These are phyloP conservation scores for Dipteronia sinensis DNA, from an alignment of 345 rosid genomes.

Conservation along the genomic window DNA sequence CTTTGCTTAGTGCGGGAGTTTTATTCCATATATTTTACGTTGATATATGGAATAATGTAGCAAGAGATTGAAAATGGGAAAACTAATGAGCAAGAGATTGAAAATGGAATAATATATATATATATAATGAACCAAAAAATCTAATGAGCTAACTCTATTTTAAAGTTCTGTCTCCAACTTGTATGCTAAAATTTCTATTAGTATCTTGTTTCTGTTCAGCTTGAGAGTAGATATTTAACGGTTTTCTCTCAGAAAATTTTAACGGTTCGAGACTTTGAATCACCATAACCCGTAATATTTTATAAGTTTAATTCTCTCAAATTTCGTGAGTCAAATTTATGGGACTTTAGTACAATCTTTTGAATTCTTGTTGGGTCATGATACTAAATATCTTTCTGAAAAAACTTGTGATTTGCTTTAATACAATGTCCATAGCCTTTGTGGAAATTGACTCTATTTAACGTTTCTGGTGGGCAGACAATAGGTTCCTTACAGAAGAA, in stretches of 20 bases:
- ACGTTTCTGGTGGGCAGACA: slow-evolving; percentile 48
- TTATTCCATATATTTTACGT: background rate
- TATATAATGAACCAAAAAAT: background rate
- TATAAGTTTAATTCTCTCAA: background rate
- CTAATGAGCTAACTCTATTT: background rate
- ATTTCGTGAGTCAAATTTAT: background rate
- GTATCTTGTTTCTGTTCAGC: background rate
- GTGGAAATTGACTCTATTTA: background rate
- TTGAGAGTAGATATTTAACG: background rate
- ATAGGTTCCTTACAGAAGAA: slow-evolving; percentile 94
- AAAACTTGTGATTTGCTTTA: background rate
- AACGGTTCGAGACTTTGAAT: background rate
- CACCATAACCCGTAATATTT: background rate
- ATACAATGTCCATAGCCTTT: background rate
- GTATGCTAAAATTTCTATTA: background rate
- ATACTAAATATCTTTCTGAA: background rate
- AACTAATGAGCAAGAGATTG: background rate
- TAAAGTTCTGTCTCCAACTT: background rate
- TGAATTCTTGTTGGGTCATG: background rate
- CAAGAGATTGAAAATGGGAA: background rate
- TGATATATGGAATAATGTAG: background rate
- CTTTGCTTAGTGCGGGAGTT: background rate
- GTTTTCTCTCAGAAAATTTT: background rate
- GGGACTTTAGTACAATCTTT: background rate
- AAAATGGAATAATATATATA: background rate